Percentiles rank a stretch among this genome's conserved stretches.
Evolutionary conservation across 78 protist genomes (phyloP).

Genomic region (Speleostelium caveatum): DNA sequence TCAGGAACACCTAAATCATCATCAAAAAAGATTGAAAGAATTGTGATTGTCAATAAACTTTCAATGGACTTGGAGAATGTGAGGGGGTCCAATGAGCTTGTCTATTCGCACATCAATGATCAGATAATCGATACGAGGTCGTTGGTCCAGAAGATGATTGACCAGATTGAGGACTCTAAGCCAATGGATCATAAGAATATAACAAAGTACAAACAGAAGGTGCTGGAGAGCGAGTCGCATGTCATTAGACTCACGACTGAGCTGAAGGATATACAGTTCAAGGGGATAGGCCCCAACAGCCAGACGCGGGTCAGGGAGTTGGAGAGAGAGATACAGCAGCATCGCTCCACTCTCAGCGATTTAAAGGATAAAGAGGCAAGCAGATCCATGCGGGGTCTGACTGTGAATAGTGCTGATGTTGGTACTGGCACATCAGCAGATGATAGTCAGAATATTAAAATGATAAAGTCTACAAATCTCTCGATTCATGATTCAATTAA

Average conservation of each 20-base stretch:
- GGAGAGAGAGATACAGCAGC: neutral
- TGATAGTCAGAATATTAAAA: neutral
- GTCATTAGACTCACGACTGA: neutral
- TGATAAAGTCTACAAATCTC: neutral
- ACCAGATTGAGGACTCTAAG: neutral
- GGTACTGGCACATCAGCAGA: neutral
- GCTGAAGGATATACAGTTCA: neutral
- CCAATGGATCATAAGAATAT: neutral
- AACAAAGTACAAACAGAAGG: neutral
- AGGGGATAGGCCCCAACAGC: neutral
- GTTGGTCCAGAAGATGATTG: neutral
- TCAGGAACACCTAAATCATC: too few relatives aligned
- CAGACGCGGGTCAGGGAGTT: neutral
- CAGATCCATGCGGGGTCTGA: neutral
- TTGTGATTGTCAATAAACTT: neutral
- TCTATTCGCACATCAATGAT: neutral
- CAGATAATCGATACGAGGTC: neutral
- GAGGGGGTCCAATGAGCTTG: neutral
- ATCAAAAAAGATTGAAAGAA: neutral
- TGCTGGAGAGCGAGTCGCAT: neutral
- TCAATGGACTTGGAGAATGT: neutral
- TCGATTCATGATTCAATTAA: neutral
- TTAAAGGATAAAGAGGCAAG: neutral
- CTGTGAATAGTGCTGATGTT: neutral
- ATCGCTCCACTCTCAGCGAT: too few relatives aligned